phyloP scores from a whole-genome alignment of 192 early-diverging fungal species.

The Umbelopsis vinacea region DNA sequence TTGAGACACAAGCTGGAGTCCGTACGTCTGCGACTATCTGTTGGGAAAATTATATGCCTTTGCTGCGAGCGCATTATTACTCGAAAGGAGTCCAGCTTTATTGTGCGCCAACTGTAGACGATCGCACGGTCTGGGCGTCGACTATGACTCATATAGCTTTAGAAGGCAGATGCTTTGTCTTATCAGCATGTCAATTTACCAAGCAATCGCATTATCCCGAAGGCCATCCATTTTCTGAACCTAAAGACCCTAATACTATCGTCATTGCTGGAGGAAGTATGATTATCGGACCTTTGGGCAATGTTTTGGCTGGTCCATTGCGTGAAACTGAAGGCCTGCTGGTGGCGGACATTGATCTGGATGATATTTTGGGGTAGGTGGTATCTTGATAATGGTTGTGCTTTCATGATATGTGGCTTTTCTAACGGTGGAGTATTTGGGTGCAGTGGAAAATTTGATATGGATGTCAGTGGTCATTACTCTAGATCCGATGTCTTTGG shows the following conservation, averaged over 20 bases:
- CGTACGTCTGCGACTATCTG: slow-evolving; percentile 19
- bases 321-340: slow-evolving; percentile 20
- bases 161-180: slow-evolving; percentile 25
- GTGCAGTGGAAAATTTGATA: slow-evolving; percentile 15
- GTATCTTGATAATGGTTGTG: background rate
- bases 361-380: slow-evolving; percentile 4
- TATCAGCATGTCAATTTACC: slow-evolving; percentile 20
- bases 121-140: slow-evolving; percentile 2
- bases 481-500: slow-evolving; percentile 18
- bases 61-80: slow-evolving; percentile 15
- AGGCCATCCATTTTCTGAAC: background rate
- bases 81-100: slow-evolving; percentile 22
- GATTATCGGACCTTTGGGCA: slow-evolving; percentile 17
- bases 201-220: slow-evolving; percentile 28
- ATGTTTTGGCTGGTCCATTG: slow-evolving; percentile 22
- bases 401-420: background rate
- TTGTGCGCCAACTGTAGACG: slow-evolving; percentile 25
- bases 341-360: slow-evolving; percentile 21
- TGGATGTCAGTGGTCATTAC: slow-evolving; percentile 25
- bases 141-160: slow-evolving; percentile 26
- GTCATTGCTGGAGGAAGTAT: slow-evolving; percentile 16
- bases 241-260: background rate
- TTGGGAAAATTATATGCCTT: slow-evolving; percentile 33
- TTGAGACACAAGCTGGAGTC: background rate
- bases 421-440: background rate